Evolutionary conservation across 2,329 filamentous ascomycete genomes (phyloP).

Genomic region (Chrysosporium keratinophilum): DNA sequence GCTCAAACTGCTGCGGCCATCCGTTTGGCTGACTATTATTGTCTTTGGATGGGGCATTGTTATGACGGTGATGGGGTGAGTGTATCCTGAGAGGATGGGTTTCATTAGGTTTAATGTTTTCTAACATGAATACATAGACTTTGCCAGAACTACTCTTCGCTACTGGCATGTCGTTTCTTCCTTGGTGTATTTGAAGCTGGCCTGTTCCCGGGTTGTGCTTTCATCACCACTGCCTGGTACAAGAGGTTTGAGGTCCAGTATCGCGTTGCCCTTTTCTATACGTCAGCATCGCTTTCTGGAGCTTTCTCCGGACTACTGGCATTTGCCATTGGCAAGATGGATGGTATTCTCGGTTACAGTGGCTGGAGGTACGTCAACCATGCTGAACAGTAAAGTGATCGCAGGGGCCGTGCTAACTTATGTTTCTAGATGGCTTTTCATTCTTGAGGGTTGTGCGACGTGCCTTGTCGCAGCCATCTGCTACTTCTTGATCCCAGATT

Average conservation of each 20-base stretch:
- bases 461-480: constrained; percentile 47
- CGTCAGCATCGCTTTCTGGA: constrained; percentile 25
- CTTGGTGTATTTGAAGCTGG: constrained; percentile 56
- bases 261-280: constrained; percentile 23
- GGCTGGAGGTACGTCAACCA: constrained; percentile 33
- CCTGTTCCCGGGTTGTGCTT: constrained; percentile 45
- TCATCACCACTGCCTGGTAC: constrained; percentile 9
- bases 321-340: constrained; percentile 50
- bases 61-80: constrained; percentile 6
- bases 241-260: constrained; percentile 18
- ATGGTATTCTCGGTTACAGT: constrained; percentile 45
- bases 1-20: constrained; percentile 34
- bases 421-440: constrained; percentile 43
- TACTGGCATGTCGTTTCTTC: constrained; percentile 51
- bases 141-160: constrained; percentile 39
- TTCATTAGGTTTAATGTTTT: background rate
- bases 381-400: too few species aligned
- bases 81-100: background rate
- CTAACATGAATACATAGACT: constrained; percentile 16
- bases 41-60: constrained; percentile 28
- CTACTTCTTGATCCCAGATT: constrained; percentile 61
- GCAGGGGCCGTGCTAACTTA: too few species aligned
- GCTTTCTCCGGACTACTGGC: constrained; percentile 43
- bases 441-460: constrained; percentile 56
- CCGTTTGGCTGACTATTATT: constrained; percentile 32